A percentile compares a stretch with the other conserved stretches of the same genome.
These are phyloP conservation scores for Teratosphaeria gauchensis DNA, from an alignment of 2,329 filamentous ascomycete species.

Conservation along the genomic window DNA sequence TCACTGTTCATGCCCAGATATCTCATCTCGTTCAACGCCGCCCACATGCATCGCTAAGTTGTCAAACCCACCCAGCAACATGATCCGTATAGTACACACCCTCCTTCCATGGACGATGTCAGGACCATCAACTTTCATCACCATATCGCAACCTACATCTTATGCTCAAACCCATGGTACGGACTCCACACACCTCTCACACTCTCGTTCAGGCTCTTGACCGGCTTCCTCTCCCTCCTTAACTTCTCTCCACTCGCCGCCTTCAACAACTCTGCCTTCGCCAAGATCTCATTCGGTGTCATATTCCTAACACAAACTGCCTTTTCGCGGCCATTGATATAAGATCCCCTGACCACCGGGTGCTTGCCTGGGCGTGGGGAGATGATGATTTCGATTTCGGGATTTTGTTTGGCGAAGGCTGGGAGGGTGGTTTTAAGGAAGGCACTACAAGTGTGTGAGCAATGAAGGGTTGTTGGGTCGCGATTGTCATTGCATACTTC, in stretches of 20 bases:
- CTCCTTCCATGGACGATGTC: too few species aligned
- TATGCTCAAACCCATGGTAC: slow-evolving; percentile 48
- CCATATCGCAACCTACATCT: slow-evolving; percentile 27
- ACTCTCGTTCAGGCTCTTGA: slow-evolving; percentile 53
- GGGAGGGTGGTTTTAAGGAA: slow-evolving; percentile 73
- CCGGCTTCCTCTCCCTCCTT: slow-evolving; percentile 47
- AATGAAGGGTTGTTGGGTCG: not conserved
- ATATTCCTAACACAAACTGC: slow-evolving; percentile 83
- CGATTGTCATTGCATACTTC: slow-evolving; percentile 51
- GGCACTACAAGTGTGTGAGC: slow-evolving; percentile 40
- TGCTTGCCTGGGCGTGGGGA: slow-evolving; percentile 85
- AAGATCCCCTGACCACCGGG: slow-evolving; percentile 79
- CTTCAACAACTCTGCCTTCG: slow-evolving; percentile 66
- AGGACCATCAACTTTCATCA: too few species aligned
- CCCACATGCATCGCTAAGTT: not conserved
- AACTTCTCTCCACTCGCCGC: slow-evolving; percentile 69
- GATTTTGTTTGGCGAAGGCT: slow-evolving; percentile 69
- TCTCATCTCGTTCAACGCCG: not conserved
- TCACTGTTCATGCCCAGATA: not conserved
- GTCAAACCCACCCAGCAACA: not conserved
- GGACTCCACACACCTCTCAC: slow-evolving; percentile 58
- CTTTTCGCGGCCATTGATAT: slow-evolving; percentile 83
- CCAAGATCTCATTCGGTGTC: slow-evolving; percentile 65
- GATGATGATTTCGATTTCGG: slow-evolving; percentile 82
- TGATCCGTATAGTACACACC: not conserved